Percentiles rank a stretch among this genome's conserved stretches.
These are phyloP conservation scores for Alternaria atra DNA, from an alignment of 2,329 filamentous ascomycete genomes.

Conservation along the genomic window DNA sequence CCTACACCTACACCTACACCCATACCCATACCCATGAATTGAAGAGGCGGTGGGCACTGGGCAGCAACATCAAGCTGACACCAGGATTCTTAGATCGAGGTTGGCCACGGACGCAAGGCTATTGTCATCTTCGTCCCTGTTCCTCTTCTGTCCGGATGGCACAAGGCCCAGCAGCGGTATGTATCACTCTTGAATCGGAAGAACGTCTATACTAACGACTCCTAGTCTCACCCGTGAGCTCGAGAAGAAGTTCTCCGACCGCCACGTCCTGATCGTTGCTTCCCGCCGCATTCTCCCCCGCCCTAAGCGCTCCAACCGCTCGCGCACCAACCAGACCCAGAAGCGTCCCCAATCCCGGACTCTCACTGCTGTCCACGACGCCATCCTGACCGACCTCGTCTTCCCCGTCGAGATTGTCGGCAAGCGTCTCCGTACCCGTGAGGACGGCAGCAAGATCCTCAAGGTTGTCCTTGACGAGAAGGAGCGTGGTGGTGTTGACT, in stretches of 20 bases:
- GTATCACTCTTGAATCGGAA: constrained; percentile 39
- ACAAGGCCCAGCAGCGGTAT: constrained; percentile 99
- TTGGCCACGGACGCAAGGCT: constrained; percentile 99
- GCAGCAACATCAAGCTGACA: constrained; percentile 62
- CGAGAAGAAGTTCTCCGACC: constrained; percentile 99
- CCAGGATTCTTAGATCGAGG: constrained; percentile 86
- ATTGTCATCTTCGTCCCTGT: constrained; percentile 99
- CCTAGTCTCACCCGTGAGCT: constrained; percentile 96
- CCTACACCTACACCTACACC: constrained; percentile 32
- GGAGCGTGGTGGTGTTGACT: constrained; percentile 99
- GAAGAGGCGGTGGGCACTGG: constrained; percentile 67
- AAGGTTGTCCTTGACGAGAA: constrained; percentile 99
- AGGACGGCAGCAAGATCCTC: constrained; percentile 97
- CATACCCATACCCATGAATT: constrained; percentile 32
- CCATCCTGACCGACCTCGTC: constrained; percentile 97
- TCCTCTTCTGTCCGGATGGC: constrained; percentile 97
- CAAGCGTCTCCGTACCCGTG: constrained; percentile 98
- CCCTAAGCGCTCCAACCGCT: constrained; percentile 97
- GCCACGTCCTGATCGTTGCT: constrained; percentile 98
- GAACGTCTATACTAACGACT: constrained; percentile 13
- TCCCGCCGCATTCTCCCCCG: constrained; percentile 98
- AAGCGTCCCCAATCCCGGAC: constrained; percentile 98
- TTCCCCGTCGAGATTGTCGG: constrained; percentile 99
- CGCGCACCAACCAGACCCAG: constrained; percentile 95
- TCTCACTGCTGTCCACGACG: constrained; percentile 97